phyloP scores from a whole-genome alignment of 768 basidiomycete species.

The Naganishia antarctica region DNA sequence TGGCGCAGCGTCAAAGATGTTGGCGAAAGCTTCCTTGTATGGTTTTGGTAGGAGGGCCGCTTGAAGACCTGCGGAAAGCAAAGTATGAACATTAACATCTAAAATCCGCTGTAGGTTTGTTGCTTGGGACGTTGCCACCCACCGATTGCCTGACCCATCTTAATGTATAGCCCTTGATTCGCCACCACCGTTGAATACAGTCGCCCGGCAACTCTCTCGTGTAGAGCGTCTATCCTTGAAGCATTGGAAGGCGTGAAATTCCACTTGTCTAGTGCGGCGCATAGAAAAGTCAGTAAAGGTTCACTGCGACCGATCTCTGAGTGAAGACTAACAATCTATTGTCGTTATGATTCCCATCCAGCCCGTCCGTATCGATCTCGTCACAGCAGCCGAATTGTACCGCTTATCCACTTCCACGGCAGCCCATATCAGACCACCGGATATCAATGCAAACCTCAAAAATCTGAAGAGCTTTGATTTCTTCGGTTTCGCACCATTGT shows the following conservation, averaged over 20 bases:
- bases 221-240: slow-evolving; percentile 70
- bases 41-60: slow-evolving; percentile 76
- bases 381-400: slow-evolving; percentile 60
- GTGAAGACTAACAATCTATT: slow-evolving; percentile 41
- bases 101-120: too few relatives aligned
- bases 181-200: slow-evolving; percentile 68
- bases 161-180: slow-evolving; percentile 60
- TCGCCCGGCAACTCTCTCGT: slow-evolving; percentile 75
- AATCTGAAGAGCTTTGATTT: slow-evolving; percentile 18
- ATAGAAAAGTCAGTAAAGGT: background rate
- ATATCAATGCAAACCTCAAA: slow-evolving; percentile 1
- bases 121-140: background rate
- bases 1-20: slow-evolving; percentile 82
- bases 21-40: slow-evolving; percentile 73
- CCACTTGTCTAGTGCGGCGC: slow-evolving; percentile 61
- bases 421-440: slow-evolving; percentile 5
- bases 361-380: slow-evolving; percentile 57
- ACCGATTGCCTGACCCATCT: slow-evolving; percentile 44
- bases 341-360: slow-evolving; percentile 52
- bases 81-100: too few relatives aligned
- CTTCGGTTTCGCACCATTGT: background rate
- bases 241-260: slow-evolving; percentile 69
- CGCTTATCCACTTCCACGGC: slow-evolving; percentile 50
- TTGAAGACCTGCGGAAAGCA: slow-evolving; percentile 61
- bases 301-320: background rate